Evolutionary conservation across 495 filamentous ascomycete genomes (phyloP).

Genomic region (Glarea lozoyensis): DNA sequence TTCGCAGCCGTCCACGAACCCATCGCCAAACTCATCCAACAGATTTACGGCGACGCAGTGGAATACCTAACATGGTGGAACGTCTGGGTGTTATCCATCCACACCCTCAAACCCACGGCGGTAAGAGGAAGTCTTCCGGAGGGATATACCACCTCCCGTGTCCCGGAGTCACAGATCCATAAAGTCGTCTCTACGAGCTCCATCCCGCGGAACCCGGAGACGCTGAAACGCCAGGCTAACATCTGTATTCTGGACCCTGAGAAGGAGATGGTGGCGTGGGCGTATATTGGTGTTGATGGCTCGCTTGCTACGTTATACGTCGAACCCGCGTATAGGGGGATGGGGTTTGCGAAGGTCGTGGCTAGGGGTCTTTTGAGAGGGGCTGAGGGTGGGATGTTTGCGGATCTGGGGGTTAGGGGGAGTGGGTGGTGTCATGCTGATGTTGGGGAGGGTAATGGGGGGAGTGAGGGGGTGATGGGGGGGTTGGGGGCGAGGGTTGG

Average conservation of each 20-base stretch:
- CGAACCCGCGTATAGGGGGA: slow-evolving; percentile 35
- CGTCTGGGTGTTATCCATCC: too few relatives aligned
- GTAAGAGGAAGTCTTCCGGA: too few relatives aligned
- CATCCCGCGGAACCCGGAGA: slow-evolving; percentile 13
- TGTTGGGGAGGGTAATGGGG: slow-evolving; percentile 33
- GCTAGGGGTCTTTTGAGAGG: slow-evolving; percentile 23
- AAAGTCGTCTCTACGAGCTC: slow-evolving; percentile 17
- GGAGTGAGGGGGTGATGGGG: slow-evolving; percentile 42
- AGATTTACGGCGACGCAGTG: too few relatives aligned
- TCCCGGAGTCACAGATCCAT: slow-evolving; percentile 16
- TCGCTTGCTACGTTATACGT: slow-evolving; percentile 40
- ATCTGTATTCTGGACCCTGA: slow-evolving; percentile 13
- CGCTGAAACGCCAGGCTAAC: slow-evolving; percentile 10
- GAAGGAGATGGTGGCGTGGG: slow-evolving; percentile 18
- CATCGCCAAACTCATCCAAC: too few relatives aligned
- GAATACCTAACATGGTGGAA: too few relatives aligned
- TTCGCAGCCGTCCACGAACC: slow-evolving; percentile 14
- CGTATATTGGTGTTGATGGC: slow-evolving; percentile 38
- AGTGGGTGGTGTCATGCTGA: slow-evolving; percentile 38
- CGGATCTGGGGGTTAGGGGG: slow-evolving; percentile 17
- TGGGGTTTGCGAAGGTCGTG: slow-evolving; percentile 32
- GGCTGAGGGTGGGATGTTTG: slow-evolving; percentile 7
- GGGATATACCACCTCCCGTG: slow-evolving; percentile 7
- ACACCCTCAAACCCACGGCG: too few relatives aligned
- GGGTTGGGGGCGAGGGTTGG: slow-evolving; percentile 33